Evolutionary conservation across 2,329 filamentous ascomycete species (phyloP).

Genomic region (Pyrenochaeta sp.): DNA sequence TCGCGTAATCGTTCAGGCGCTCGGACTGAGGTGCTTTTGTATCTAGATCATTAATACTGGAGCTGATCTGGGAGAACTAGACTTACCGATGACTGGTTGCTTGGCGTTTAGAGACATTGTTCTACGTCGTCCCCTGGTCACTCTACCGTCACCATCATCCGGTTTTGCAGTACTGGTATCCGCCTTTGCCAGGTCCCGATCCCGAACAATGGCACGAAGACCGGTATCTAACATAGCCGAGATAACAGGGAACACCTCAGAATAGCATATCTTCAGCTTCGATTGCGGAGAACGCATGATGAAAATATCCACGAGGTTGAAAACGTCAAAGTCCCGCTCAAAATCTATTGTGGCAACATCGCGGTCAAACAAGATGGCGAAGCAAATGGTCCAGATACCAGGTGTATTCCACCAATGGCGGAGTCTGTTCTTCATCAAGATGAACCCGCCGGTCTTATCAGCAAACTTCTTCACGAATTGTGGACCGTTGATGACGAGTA

Average conservation of each 20-base stretch:
- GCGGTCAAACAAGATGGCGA: conserved; percentile 85
- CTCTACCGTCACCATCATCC: conserved; percentile 24
- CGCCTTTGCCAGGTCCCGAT: conserved; percentile 34
- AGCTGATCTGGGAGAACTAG: accelerated
- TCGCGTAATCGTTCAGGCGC: conserved; percentile 63
- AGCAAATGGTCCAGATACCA: conserved; percentile 84
- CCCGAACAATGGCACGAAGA: conserved; percentile 61
- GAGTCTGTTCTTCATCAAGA: conserved; percentile 81
- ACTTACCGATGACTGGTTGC: conserved; percentile 50
- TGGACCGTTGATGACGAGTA: conserved; percentile 82
- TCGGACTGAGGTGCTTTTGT: conserved; percentile 42
- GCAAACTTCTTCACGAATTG: conserved; percentile 86
- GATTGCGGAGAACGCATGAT: conserved; percentile 46
- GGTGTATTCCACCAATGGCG: conserved; percentile 89
- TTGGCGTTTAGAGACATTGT: conserved; percentile 73
- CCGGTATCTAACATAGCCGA: conserved; percentile 88
- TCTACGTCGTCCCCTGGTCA: conserved; percentile 58
- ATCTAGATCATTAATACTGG: conserved; percentile 34
- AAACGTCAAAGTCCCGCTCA: conserved; percentile 75
- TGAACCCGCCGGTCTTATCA: conserved; percentile 85
- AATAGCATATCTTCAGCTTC: conserved; percentile 72
- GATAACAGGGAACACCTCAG: conserved; percentile 81
- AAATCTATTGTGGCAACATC: conserved; percentile 80
- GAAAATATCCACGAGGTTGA: conserved; percentile 77
- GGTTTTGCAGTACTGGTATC: conserved; percentile 24